Conservation (phyloP, 2,329 filamentous ascomycete species). For the Chaetoscypha palmicola region DNA sequence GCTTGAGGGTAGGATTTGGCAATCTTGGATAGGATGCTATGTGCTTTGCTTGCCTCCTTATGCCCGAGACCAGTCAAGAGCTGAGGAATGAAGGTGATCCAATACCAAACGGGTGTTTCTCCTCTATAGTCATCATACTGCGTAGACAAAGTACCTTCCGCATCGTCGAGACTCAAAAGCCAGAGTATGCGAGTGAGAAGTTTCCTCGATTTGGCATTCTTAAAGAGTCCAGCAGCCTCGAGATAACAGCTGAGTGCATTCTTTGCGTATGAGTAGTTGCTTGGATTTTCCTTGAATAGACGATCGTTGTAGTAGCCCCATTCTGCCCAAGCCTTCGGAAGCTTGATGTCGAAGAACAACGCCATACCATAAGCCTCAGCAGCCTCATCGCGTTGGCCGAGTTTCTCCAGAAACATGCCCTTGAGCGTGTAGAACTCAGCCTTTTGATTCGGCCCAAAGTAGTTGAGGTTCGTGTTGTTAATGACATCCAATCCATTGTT, state of each 20-base stretch:
- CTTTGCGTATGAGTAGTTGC: constrained; percentile 73
- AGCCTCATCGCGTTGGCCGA: constrained; percentile 83
- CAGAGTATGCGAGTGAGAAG: constrained; percentile 88
- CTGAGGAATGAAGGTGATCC: constrained; percentile 98
- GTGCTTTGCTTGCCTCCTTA: constrained; percentile 81
- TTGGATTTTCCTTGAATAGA: constrained; percentile 85
- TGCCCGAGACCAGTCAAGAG: constrained; percentile 85
- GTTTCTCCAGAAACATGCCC: constrained; percentile 97
- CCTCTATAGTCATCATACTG: constrained; percentile 97
- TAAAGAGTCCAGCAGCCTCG: constrained; percentile 92
- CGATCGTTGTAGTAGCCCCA: constrained; percentile 98
- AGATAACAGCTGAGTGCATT: constrained; percentile 94
- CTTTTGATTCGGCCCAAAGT: constrained; percentile 93
- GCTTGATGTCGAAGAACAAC: constrained; percentile 88
- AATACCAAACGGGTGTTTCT: constrained; percentile 97
- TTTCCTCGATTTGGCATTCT: constrained; percentile 93
- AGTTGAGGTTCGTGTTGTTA: constrained; percentile 98
- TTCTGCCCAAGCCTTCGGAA: constrained; percentile 97
- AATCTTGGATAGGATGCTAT: constrained; percentile 82
- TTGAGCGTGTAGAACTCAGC: constrained; percentile 99
- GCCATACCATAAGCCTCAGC: constrained; percentile 93
- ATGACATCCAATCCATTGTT: constrained; percentile 94
- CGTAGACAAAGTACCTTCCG: constrained; percentile 71
- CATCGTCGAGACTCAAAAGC: constrained; percentile 89
- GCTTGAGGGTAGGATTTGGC: constrained; percentile 94